These are phyloP conservation scores for Acanthamoeba healyi DNA, from an alignment of 208 protist species.

Conservation along the genomic window DNA sequence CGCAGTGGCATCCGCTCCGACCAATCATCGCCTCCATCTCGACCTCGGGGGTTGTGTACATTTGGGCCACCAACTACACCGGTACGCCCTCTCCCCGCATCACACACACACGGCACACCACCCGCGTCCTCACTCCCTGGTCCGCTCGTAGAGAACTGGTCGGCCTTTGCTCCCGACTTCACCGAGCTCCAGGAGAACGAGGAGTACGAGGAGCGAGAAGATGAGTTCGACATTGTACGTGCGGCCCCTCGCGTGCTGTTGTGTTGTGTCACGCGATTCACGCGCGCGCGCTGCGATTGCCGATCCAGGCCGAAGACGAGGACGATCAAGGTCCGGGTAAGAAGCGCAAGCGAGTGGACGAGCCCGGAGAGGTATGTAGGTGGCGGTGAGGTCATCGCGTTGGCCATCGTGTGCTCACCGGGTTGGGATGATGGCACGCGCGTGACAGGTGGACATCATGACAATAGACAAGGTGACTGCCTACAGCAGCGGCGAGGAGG, in stretches of 20 bases:
- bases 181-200: constrained; percentile 89
- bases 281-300: background rate
- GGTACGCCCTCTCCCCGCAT: background rate
- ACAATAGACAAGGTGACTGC: constrained; percentile 58
- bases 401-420: no score
- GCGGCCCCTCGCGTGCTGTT: background rate
- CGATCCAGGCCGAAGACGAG: constrained; percentile 14
- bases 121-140: background rate
- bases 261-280: background rate
- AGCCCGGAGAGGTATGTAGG: background rate
- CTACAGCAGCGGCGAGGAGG: constrained; percentile 67
- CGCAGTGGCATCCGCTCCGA: constrained; percentile 63
- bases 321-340: background rate
- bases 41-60: constrained; percentile 45
- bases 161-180: constrained; percentile 90
- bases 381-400: no score
- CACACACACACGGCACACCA: background rate
- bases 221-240: constrained; percentile 85
- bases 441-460: constrained; percentile 22
- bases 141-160: constrained; percentile 88
- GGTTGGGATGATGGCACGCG: no score
- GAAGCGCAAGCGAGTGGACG: constrained; percentile 41
- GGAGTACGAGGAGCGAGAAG: constrained; percentile 87
- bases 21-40: constrained; percentile 44
- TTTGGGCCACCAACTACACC: constrained; percentile 72